Evolutionary conservation across 2,329 filamentous ascomycete genomes (phyloP).

Genomic region (Blumeria hordei): DNA sequence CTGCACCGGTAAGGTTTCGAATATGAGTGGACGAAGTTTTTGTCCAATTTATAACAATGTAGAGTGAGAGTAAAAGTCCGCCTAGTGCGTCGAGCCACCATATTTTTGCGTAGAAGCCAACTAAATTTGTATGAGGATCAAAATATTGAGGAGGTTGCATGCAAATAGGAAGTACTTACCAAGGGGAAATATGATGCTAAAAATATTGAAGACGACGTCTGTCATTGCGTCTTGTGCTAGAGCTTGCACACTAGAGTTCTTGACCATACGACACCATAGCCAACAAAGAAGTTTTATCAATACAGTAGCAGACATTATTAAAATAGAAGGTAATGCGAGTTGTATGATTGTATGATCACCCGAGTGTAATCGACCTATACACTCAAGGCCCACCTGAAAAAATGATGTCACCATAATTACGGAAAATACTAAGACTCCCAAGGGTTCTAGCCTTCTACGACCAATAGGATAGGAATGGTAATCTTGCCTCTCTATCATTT

Average conservation of each 20-base stretch:
- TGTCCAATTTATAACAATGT: constrained; percentile 46
- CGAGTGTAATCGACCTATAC: constrained; percentile 30
- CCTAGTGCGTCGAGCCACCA: constrained; percentile 45
- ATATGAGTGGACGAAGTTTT: constrained; percentile 35
- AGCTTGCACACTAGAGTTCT: constrained; percentile 39
- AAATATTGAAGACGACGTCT: constrained; percentile 38
- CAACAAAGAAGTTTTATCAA: constrained; percentile 35
- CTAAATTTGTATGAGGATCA: constrained; percentile 9
- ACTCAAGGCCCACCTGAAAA: constrained; percentile 33
- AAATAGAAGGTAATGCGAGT: constrained; percentile 28
- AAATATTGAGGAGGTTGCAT: not conserved
- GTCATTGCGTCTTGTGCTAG: constrained; percentile 39
- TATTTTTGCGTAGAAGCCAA: constrained; percentile 30
- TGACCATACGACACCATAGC: constrained; percentile 31
- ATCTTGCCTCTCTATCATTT: constrained; percentile 24
- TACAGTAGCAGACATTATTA: constrained; percentile 30
- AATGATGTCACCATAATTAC: constrained; percentile 41
- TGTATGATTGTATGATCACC: constrained; percentile 22
- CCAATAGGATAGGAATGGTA: constrained; percentile 28
- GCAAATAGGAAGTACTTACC: constrained; percentile 6
- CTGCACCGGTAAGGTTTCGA: constrained; percentile 31
- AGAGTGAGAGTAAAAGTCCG: constrained; percentile 35
- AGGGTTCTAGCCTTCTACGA: constrained; percentile 29
- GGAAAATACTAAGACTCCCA: constrained; percentile 37
- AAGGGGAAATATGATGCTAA: constrained; percentile 36